These are phyloP conservation scores for Cochlearia excelsa DNA, from an alignment of 345 rosid species.

Conservation along the genomic window DNA sequence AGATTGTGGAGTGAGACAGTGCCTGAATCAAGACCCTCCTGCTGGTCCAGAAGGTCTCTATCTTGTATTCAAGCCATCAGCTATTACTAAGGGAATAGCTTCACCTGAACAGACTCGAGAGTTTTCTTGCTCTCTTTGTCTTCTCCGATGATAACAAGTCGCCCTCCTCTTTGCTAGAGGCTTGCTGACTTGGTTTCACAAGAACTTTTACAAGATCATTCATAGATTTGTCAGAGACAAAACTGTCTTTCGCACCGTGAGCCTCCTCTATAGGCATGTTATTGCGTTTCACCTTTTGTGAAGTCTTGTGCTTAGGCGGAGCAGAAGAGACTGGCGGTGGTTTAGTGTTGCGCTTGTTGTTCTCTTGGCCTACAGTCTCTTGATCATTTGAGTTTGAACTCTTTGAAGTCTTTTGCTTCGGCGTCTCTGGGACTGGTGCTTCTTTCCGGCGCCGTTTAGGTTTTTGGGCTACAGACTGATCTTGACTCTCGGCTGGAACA, in stretches of 20 bases:
- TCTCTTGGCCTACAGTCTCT: constrained; percentile 1
- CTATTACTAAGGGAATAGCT: background rate
- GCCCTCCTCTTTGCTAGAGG: constrained; percentile 20
- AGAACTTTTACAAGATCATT: constrained; percentile 21
- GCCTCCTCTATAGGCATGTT: constrained; percentile 3
- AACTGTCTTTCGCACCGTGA: constrained; percentile 11
- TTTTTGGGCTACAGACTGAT: constrained; percentile 14
- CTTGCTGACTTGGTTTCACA: constrained; percentile 24
- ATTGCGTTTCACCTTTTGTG: constrained; percentile 18
- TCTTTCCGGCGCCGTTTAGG: constrained; percentile 19
- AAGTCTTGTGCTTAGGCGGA: constrained; percentile 13
- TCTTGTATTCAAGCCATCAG: background rate
- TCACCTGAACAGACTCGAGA: constrained; percentile 50
- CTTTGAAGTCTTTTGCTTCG: constrained; percentile 30
- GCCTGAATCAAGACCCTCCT: background rate
- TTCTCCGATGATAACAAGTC: constrained; percentile 21
- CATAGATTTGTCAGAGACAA: constrained; percentile 21
- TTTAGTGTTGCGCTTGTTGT: constrained; percentile 15
- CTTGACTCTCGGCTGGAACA: constrained; percentile 14
- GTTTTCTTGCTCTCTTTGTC: constrained; percentile 23
- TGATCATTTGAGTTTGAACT: constrained; percentile 12
- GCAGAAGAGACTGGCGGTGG: constrained; percentile 16
- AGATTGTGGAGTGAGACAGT: background rate
- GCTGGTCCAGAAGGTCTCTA: background rate
- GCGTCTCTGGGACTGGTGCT: constrained; percentile 14